Percentiles rank a stretch among this genome's conserved stretches.
Conservation (phyloP, 306 rosid genomes). For the Vicia villosa region DNA sequence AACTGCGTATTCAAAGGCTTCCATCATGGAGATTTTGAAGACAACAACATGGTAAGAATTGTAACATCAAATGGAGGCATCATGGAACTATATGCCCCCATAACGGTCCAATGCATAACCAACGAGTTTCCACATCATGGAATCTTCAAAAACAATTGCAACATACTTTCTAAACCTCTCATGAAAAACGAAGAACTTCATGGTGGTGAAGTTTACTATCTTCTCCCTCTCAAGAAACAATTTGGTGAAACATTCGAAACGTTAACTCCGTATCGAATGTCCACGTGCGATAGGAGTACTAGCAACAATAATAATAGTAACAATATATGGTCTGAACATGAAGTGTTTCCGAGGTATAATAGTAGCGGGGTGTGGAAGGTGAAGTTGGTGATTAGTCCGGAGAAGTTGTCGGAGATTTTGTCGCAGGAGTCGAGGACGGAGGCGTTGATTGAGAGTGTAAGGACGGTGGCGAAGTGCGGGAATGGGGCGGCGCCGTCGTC, state of each 20-base stretch:
- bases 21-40: conserved; percentile 21
- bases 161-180: conserved; percentile 54
- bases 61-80: conserved; percentile 69
- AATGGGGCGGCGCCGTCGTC: conserved; percentile 53
- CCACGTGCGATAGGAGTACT: conserved; percentile 40
- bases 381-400: conserved; percentile 72
- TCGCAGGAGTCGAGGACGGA: conserved; percentile 66
- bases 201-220: conserved; percentile 59
- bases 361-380: conserved; percentile 81
- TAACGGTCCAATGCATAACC: conserved; percentile 60
- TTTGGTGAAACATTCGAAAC: conserved; percentile 3
- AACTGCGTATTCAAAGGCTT: conserved; percentile 69
- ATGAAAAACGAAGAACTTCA: conserved; percentile 59
- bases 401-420: conserved; percentile 75
- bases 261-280: conserved; percentile 69
- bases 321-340: conserved; percentile 46
- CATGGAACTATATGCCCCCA: conserved; percentile 70
- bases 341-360: conserved; percentile 63
- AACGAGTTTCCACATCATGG: conserved; percentile 71
- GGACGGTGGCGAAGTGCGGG: conserved; percentile 84
- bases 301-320: background rate
- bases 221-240: conserved; percentile 56
- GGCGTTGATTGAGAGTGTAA: conserved; percentile 74
- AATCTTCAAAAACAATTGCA: conserved; percentile 49
- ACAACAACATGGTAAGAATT: conserved; percentile 56